phyloP scores from a whole-genome alignment of 441 rosid genomes.

The Gossypium davidsonii region DNA sequence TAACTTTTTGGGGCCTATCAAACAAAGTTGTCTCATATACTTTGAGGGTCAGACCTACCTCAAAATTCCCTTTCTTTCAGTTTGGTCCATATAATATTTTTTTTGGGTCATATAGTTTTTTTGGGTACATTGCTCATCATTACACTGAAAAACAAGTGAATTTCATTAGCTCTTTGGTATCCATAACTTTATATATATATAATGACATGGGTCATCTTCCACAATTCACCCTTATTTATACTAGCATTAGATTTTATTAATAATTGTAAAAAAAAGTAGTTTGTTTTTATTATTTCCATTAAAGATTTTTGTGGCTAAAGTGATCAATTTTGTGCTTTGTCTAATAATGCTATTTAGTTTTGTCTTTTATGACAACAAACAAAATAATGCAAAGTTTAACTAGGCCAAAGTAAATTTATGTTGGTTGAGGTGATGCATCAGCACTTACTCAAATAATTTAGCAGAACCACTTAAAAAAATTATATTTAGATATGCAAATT shows the following conservation, averaged over 20 bases:
- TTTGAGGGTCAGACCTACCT: constrained; percentile 28
- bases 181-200: background rate
- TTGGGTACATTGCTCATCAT: constrained; percentile 17
- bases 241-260: background rate
- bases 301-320: background rate
- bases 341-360: background rate
- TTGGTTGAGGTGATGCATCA: background rate
- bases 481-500: background rate
- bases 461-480: background rate
- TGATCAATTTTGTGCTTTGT: background rate
- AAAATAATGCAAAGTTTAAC: background rate
- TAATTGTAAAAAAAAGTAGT: background rate
- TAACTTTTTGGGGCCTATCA: constrained; percentile 51
- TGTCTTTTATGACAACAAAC: background rate
- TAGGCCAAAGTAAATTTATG: background rate
- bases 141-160: constrained; percentile 19
- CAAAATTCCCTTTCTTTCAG: constrained; percentile 18
- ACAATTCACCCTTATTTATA: constrained; percentile 2
- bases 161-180: constrained; percentile 5
- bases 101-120: constrained; percentile 15
- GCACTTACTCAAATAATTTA: background rate
- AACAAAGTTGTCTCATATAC: constrained; percentile 66
- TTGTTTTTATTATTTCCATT: constrained; percentile 1
- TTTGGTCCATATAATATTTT: constrained; percentile 20
- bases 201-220: constrained; percentile 16